phyloP scores from a whole-genome alignment of 140 eudicot genomes.

The Anethum foeniculum region DNA sequence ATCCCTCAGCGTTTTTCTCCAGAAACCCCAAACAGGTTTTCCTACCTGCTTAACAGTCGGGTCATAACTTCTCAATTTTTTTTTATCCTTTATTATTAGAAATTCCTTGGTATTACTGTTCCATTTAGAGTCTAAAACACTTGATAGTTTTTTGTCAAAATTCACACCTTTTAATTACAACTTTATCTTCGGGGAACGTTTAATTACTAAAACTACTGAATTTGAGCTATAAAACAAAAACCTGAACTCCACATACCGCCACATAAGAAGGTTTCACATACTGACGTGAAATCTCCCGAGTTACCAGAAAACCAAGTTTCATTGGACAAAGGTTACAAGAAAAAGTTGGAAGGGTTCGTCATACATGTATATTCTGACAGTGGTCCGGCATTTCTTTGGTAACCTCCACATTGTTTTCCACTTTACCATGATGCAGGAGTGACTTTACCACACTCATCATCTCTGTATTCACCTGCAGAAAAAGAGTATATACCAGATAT shows the following conservation, averaged over 20 bases:
- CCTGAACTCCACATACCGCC: not conserved
- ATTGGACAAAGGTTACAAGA: not conserved
- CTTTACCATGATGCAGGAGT: slow-evolving; percentile 38
- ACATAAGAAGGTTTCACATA: not conserved
- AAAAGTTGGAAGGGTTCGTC: not conserved
- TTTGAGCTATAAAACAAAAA: not conserved
- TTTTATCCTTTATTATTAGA: not conserved
- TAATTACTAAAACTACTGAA: not conserved
- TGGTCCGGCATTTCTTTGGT: not conserved
- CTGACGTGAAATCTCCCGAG: not conserved
- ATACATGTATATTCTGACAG: not conserved
- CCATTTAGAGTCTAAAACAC: not conserved
- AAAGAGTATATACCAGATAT: not conserved
- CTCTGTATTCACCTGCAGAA: slow-evolving; percentile 52
- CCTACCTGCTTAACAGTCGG: not conserved
- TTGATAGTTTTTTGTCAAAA: not conserved
- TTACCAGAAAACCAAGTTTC: not conserved
- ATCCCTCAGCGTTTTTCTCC: not conserved
- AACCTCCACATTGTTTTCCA: slow-evolving; percentile 16
- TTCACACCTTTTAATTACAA: not conserved
- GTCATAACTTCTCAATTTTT: not conserved
- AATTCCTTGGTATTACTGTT: not conserved
- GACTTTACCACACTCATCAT: slow-evolving; percentile 58
- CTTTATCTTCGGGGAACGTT: not conserved
- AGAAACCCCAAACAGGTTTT: no score